Evolutionary conservation across 2,329 filamentous ascomycete genomes (phyloP).

Genomic region (Colletotrichum coccodes): DNA sequence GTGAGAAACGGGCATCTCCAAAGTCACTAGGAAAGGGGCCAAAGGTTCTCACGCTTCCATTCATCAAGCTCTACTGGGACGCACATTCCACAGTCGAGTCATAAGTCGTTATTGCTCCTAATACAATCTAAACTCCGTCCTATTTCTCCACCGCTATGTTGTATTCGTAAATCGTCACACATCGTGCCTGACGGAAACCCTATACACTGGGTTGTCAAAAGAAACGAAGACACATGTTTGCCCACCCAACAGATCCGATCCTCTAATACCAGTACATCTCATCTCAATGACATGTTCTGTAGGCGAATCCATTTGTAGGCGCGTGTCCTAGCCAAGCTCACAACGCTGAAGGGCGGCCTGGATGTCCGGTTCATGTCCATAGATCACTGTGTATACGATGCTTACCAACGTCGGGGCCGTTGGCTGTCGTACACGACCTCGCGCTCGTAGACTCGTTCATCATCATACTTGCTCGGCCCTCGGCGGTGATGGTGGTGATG

Average conservation of each 20-base stretch:
- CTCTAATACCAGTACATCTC: constrained; percentile 25
- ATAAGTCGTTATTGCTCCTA: constrained; percentile 32
- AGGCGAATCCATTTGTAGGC: constrained; percentile 15
- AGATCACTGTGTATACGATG: constrained; percentile 10
- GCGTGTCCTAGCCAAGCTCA: neutral
- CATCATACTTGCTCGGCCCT: constrained; percentile 57
- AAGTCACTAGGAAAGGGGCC: neutral
- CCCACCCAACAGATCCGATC: constrained; percentile 14
- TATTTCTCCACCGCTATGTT: constrained; percentile 31
- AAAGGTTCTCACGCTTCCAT: neutral
- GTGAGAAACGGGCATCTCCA: neutral
- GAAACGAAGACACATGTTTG: constrained; percentile 13
- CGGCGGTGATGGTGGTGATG: constrained; percentile 42
- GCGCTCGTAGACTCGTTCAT: constrained; percentile 73
- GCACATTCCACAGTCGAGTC: neutral
- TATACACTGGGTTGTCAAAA: constrained; percentile 5
- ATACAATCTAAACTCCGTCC: constrained; percentile 30
- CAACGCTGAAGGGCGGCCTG: neutral
- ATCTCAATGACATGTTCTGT: constrained; percentile 22
- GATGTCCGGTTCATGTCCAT: neutral
- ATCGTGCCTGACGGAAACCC: constrained; percentile 21
- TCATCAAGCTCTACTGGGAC: neutral
- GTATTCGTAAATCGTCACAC: constrained; percentile 33
- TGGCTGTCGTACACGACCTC: constrained; percentile 72
- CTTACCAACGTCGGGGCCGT: constrained; percentile 24